Percentiles rank a stretch among this genome's conserved stretches.
Conservation (phyloP, 805 yeast genomes). For the Candida sphagnicola region DNA sequence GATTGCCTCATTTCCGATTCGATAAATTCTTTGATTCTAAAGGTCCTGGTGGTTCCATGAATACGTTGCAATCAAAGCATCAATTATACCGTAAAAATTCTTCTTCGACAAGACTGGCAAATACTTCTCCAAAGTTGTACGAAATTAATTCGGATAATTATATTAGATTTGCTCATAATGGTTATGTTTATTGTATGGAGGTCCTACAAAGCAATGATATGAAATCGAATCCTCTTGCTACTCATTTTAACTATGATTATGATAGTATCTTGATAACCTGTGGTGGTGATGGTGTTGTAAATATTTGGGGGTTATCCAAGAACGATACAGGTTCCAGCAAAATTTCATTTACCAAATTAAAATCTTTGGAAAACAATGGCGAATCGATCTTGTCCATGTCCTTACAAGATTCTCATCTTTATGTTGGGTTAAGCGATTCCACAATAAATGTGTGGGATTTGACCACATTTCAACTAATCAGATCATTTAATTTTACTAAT, state of each 20-base stretch:
- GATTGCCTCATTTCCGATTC: slow-evolving; percentile 57
- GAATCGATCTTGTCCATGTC: slow-evolving; percentile 72
- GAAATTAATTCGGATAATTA: slow-evolving; percentile 68
- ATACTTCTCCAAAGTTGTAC: slow-evolving; percentile 32
- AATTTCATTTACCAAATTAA: slow-evolving; percentile 14
- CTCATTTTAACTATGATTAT: slow-evolving; percentile 13
- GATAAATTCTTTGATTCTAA: slow-evolving; percentile 86
- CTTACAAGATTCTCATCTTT: slow-evolving; percentile 61
- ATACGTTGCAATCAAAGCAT: slow-evolving; percentile 25
- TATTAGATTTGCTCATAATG: slow-evolving; percentile 83
- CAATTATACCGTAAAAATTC: slow-evolving; percentile 15
- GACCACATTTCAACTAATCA: slow-evolving; percentile 67
- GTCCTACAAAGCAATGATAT: slow-evolving; percentile 13
- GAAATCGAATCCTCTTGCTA: slow-evolving; percentile 14
- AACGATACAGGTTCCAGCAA: slow-evolving; percentile 6
- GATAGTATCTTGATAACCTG: slow-evolving; percentile 40
- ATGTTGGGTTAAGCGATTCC: slow-evolving; percentile 79
- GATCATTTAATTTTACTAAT: slow-evolving; percentile 33
- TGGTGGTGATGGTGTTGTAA: slow-evolving; percentile 90
- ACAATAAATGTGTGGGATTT: slow-evolving; percentile 82
- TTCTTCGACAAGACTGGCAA: slow-evolving; percentile 5
- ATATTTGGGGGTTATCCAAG: slow-evolving; percentile 60
- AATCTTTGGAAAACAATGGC: slow-evolving; percentile 50
- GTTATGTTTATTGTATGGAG: slow-evolving; percentile 76
- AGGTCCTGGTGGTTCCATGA: slow-evolving; percentile 69